These are phyloP conservation scores for Sclerotinia subarctica DNA, from an alignment of 2,329 filamentous ascomycete genomes.

Conservation along the genomic window DNA sequence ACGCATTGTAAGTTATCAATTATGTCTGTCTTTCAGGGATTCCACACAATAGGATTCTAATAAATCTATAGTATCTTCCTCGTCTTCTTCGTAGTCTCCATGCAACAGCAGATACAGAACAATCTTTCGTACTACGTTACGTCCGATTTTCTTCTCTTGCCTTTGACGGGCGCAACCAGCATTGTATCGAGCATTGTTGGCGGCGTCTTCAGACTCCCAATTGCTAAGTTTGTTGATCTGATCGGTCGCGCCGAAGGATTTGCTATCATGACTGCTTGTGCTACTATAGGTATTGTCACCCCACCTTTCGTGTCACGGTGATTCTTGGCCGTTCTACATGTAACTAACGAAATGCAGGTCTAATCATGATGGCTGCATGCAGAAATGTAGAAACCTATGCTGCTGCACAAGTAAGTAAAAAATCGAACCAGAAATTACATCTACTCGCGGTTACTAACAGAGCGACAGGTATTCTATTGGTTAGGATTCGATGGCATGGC, in stretches of 20 bases:
- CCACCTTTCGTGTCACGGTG: neutral
- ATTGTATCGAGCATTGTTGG: constrained; percentile 35
- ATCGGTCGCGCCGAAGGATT: constrained; percentile 66
- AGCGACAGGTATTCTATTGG: constrained; percentile 34
- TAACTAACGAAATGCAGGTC: constrained; percentile 41
- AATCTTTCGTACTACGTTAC: constrained; percentile 31
- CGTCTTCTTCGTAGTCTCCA: constrained; percentile 34
- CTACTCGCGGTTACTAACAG: neutral
- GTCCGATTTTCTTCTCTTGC: constrained; percentile 29
- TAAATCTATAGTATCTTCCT: constrained; percentile 27
- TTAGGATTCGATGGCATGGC: constrained; percentile 43
- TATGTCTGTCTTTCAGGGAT: neutral
- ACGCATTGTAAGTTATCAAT: constrained; percentile 27
- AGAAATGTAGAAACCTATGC: constrained; percentile 58
- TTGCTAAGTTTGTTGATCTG: constrained; percentile 66
- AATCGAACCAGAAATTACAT: constrained; percentile 43
- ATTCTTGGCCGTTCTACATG: neutral
- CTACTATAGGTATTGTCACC: constrained; percentile 42
- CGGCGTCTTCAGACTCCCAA: constrained; percentile 36
- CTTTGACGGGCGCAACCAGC: constrained; percentile 29
- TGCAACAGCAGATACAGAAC: constrained; percentile 33
- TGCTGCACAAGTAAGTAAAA: constrained; percentile 58
- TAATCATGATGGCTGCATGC: constrained; percentile 65
- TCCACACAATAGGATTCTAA: neutral
- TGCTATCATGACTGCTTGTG: constrained; percentile 50